These are phyloP conservation scores for Xylaria intraflava DNA, from an alignment of 495 filamentous ascomycete genomes.

Conservation along the genomic window DNA sequence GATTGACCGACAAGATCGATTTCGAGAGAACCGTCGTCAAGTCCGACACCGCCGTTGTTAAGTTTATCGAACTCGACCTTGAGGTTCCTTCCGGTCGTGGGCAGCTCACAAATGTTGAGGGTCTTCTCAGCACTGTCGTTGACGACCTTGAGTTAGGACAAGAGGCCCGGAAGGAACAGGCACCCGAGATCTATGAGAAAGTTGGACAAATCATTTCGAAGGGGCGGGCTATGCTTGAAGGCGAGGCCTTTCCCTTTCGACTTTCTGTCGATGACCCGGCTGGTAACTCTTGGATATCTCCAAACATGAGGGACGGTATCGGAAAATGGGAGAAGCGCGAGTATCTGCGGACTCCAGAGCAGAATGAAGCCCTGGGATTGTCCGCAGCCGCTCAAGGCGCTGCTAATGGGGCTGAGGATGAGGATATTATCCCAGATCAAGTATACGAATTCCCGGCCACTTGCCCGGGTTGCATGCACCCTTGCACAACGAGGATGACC, in stretches of 20 bases:
- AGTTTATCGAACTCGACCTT: slow-evolving; percentile 77
- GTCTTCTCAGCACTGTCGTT: slow-evolving; percentile 66
- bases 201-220: slow-evolving; percentile 65
- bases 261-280: slow-evolving; percentile 81
- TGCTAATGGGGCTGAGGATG: slow-evolving; percentile 44
- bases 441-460: slow-evolving; percentile 84
- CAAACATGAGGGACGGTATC: slow-evolving; percentile 63
- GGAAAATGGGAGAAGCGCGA: slow-evolving; percentile 77
- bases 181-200: slow-evolving; percentile 69
- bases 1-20: slow-evolving; percentile 60
- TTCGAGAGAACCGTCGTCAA: slow-evolving; percentile 84
- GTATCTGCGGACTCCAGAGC: slow-evolving; percentile 72
- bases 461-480: slow-evolving; percentile 82
- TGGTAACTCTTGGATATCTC: slow-evolving; percentile 97
- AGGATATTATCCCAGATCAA: slow-evolving; percentile 80
- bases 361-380: slow-evolving; percentile 77
- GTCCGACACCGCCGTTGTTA: slow-evolving; percentile 74
- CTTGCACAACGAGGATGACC: slow-evolving; percentile 84
- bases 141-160: slow-evolving; percentile 74
- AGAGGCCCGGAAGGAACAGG: slow-evolving; percentile 59
- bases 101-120: slow-evolving; percentile 87
- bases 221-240: slow-evolving; percentile 63
- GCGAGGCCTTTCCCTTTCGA: slow-evolving; percentile 77
- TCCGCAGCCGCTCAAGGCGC: slow-evolving; percentile 28
- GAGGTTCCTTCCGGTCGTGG: slow-evolving; percentile 86